Percentiles rank a stretch among this genome's conserved stretches.
Evolutionary conservation across 371 early-diverging fungal genomes (phyloP).

Genomic region (Blakeslea trispora): DNA sequence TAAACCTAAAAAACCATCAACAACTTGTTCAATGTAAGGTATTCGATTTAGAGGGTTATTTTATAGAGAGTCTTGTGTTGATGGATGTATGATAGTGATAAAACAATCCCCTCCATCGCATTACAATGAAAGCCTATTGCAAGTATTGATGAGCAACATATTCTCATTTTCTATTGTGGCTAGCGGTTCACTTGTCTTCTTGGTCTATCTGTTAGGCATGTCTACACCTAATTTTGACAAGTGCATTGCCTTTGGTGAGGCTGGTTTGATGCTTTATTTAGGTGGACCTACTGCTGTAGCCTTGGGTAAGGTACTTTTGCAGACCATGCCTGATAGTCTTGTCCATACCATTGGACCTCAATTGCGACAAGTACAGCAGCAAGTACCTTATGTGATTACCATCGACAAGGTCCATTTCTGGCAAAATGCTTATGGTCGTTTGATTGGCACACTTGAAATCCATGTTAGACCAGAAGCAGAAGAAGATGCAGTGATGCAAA

Average conservation of each 20-base stretch:
- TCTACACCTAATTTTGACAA: slow-evolving; percentile 38
- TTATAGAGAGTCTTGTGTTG: too few species aligned
- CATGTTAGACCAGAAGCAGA: slow-evolving; percentile 42
- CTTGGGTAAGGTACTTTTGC: slow-evolving; percentile 24
- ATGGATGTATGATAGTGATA: too few species aligned
- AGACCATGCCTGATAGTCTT: slow-evolving; percentile 30
- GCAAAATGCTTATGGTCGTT: slow-evolving; percentile 53
- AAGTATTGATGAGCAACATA: slow-evolving; percentile 22
- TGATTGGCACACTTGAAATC: slow-evolving; percentile 48
- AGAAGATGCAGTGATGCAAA: slow-evolving; percentile 47
- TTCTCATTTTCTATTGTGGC: slow-evolving; percentile 23
- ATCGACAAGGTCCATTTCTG: slow-evolving; percentile 50
- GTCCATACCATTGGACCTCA: slow-evolving; percentile 11
- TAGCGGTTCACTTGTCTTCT: slow-evolving; percentile 15
- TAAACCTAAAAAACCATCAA: slow-evolving; percentile 48
- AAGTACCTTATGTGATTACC: slow-evolving; percentile 23
- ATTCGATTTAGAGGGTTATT: too few species aligned
- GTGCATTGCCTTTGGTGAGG: slow-evolving; percentile 42
- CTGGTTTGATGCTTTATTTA: slow-evolving; percentile 42
- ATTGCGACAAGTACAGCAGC: slow-evolving; percentile 20
- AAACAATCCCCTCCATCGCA: background rate
- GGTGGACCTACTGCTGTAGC: slow-evolving; percentile 31
- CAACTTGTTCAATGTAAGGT: slow-evolving; percentile 44
- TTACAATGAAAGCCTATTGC: slow-evolving; percentile 16
- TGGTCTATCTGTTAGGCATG: slow-evolving; percentile 16